Conservation (phyloP, 2,329 filamentous ascomycete species). For the Neodidymelliopsis sp. region DNA sequence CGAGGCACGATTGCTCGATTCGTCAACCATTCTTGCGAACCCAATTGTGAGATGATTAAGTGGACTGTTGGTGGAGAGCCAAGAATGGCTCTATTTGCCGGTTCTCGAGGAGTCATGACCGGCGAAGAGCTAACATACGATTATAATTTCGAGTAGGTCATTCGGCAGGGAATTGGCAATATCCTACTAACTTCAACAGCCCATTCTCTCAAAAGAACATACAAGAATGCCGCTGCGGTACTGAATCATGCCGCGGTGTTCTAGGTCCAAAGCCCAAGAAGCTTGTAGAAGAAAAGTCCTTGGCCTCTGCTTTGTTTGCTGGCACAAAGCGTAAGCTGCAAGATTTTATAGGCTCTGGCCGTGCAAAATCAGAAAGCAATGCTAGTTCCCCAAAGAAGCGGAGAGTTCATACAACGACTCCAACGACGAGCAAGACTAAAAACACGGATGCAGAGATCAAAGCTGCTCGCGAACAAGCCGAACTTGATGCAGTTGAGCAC, state of each 20-base stretch:
- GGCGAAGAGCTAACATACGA: slow-evolving; percentile 97
- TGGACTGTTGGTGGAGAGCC: slow-evolving; percentile 95
- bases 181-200: slow-evolving; percentile 22
- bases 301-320: slow-evolving; percentile 38
- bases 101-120: slow-evolving; percentile 86
- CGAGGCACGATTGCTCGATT: slow-evolving; percentile 96
- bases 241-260: slow-evolving; percentile 66
- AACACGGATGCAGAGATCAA: slow-evolving; percentile 31
- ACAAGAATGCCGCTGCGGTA: slow-evolving; percentile 69
- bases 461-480: slow-evolving; percentile 35
- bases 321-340: slow-evolving; percentile 48
- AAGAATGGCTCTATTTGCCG: slow-evolving; percentile 95
- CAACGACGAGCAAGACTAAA: slow-evolving; percentile 33
- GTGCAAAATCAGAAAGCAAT: slow-evolving; percentile 30
- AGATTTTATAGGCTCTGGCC: slow-evolving; percentile 35
- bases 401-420: slow-evolving; percentile 27
- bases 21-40: slow-evolving; percentile 96
- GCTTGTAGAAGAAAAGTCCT: slow-evolving; percentile 45
- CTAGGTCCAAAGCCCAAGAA: slow-evolving; percentile 65
- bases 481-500: slow-evolving; percentile 36
- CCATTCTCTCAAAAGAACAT: slow-evolving; percentile 65
- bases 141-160: slow-evolving; percentile 72
- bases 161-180: not conserved
- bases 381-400: slow-evolving; percentile 44
- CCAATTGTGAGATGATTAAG: slow-evolving; percentile 97